Evolutionary conservation across 345 rosid species (phyloP), one percentile per base, ranked within the genome.

Genomic region (Hevea brasiliensis): DNA sequence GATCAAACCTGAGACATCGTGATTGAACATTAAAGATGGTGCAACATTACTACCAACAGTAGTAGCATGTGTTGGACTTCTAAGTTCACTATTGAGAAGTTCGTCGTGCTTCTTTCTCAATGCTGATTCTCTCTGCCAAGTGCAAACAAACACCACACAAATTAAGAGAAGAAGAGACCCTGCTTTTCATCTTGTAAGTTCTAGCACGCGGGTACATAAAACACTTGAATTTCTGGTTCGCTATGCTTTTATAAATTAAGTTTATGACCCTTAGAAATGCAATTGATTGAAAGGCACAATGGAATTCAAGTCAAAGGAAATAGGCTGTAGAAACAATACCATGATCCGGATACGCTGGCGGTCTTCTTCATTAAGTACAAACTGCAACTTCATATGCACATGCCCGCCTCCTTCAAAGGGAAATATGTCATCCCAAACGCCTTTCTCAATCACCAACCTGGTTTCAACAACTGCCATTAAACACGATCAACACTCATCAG

Each of bases 361-460:
- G 71, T 92, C 98, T 68, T 90, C 92, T 75, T 94, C 97, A 18
- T 81, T 92, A 64, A 92, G 95, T 76, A 87, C 62, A 81, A 94
- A 92, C 79, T 81, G 92, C 88, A 94, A 67, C 83, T 85, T 90
- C 92, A 94, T 64, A 35, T 84, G 91, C 71, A 90, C 85, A 61
- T 81, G 77, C 62, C 98, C 92, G 32, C 92, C 89, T 72, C 90
- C 97, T 80, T 90, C 87, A 40, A 90, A 81, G 48, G 72, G 80
- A 85, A 94, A 79, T 10, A 73, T 72, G 62, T 89, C 89, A 71
- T 90, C 92, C 95, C 93, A 87, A 61, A 75, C 29, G 9, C 93
- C 97, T 81, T 84, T 90, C 86, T 89, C 93, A 10, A 94, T 86
- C 23, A 94, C 86, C 80, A 87, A 72, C 80, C 84, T 92, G 37